Conservation (phyloP, 31 red algal species). For the Asparagopsis taxiformis region DNA sequence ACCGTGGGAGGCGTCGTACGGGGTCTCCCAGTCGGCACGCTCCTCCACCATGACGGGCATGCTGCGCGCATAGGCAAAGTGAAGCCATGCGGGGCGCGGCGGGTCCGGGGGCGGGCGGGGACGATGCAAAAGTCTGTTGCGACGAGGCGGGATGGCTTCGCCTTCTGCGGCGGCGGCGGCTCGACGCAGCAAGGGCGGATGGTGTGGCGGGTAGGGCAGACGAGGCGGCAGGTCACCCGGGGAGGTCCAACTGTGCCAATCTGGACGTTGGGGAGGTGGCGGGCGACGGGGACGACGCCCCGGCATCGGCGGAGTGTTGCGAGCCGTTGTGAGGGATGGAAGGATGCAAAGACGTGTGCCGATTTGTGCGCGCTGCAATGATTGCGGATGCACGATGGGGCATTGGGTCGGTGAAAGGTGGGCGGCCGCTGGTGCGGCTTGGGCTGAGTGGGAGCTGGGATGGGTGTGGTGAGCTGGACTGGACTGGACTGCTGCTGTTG, state of each 20-base stretch:
- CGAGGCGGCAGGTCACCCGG: conserved; percentile 59
- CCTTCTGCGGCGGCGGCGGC: conserved; percentile 65
- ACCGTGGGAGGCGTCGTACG: neutral
- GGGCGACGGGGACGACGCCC: conserved; percentile 47
- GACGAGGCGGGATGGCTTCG: conserved; percentile 15
- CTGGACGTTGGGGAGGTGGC: conserved; percentile 26
- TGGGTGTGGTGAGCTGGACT: no score
- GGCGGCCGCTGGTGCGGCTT: no score
- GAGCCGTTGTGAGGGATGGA: no score
- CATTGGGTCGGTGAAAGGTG: no score
- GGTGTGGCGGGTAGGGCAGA: conserved; percentile 53
- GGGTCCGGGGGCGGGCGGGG: conserved; percentile 3
- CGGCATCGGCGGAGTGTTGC: no score
- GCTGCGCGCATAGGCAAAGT: conserved; percentile 8
- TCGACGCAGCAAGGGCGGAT: conserved; percentile 50
- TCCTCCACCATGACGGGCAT: conserved; percentile 71
- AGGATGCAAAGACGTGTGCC: no score
- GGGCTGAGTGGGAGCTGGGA: no score
- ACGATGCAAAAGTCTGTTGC: conserved; percentile 10
- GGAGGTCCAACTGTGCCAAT: conserved; percentile 42
- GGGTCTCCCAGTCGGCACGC: conserved; percentile 46
- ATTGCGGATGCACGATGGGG: no score
- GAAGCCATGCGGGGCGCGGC: conserved; percentile 3
- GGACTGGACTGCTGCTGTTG: no score
- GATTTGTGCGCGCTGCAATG: no score